A percentile compares a stretch with the other conserved stretches of the same genome.
Conservation (phyloP, 163 green algal species). For the Scenedesmus sp. region DNA sequence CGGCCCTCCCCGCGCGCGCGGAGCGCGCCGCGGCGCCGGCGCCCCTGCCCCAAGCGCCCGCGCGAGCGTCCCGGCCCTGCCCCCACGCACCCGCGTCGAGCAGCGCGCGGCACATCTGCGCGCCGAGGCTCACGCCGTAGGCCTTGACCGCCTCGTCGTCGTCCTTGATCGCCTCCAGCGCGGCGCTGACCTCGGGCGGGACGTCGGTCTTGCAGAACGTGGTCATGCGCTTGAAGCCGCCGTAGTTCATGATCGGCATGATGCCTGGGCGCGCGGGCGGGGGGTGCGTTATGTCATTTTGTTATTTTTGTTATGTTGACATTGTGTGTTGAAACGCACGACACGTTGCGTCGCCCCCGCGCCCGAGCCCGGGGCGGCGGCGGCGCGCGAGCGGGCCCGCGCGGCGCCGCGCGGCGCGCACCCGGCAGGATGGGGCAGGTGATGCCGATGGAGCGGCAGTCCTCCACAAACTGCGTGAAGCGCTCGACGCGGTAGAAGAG, state of each 20-base stretch:
- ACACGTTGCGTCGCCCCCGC: too few species aligned
- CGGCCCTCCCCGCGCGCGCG: too few species aligned
- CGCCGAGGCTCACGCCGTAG: slow-evolving; percentile 91
- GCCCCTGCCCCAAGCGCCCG: too few species aligned
- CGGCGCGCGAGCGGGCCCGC: too few species aligned
- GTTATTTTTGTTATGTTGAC: too few species aligned
- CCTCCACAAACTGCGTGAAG: slow-evolving; percentile 75
- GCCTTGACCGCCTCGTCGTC: slow-evolving; percentile 95
- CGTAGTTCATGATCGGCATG: slow-evolving; percentile 98
- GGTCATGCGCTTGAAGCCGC: slow-evolving; percentile 99
- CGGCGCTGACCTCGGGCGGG: slow-evolving; percentile 72
- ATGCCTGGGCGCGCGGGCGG: too few species aligned
- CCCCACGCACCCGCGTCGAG: slow-evolving; percentile 76
- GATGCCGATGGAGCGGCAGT: slow-evolving; percentile 84
- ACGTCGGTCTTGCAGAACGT: slow-evolving; percentile 98
- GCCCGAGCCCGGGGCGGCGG: too few species aligned
- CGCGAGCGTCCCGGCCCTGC: too few species aligned
- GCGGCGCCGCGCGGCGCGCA: too few species aligned
- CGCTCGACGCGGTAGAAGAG: slow-evolving; percentile 96
- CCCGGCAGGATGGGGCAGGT: slow-evolving; percentile 91
- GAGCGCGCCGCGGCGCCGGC: too few species aligned
- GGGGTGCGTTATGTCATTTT: too few species aligned
- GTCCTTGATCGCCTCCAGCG: slow-evolving; percentile 94
- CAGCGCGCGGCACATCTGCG: slow-evolving; percentile 90
- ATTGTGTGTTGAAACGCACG: too few species aligned